phyloP scores from a whole-genome alignment of 192 early-diverging fungal species.

The Umbelopsis sp. region DNA sequence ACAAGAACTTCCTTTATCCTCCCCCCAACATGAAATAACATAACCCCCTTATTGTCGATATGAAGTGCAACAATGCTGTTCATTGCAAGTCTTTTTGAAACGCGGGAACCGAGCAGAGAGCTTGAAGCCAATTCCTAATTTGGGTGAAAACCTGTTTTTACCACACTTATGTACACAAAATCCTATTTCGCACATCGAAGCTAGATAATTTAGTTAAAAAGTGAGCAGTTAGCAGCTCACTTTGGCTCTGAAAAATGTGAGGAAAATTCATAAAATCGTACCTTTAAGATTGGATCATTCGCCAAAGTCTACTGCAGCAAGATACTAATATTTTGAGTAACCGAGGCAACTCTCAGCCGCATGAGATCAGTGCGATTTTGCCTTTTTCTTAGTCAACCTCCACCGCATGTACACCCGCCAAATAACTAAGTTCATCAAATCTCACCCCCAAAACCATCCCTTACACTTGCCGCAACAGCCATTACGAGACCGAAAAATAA shows the following conservation, averaged over 20 bases:
- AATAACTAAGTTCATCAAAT: conserved; percentile 1
- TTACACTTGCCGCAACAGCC: conserved; percentile 12
- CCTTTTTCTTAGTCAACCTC: conserved; percentile 4
- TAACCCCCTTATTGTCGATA: conserved; percentile 1
- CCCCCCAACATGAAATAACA: conserved; percentile 11
- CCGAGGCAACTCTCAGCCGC: background rate
- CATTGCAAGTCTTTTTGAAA: conserved; percentile 9
- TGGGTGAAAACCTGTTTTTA: conserved; percentile 6
- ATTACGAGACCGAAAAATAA: conserved; percentile 4
- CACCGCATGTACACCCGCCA: conserved; percentile 18
- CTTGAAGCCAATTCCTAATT: background rate
- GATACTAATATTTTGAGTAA: background rate
- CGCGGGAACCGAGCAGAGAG: background rate
- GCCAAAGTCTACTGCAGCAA: too few relatives aligned
- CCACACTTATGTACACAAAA: conserved; percentile 17
- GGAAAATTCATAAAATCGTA: too few relatives aligned
- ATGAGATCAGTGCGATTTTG: background rate
- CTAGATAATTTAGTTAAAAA: background rate
- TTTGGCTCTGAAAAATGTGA: too few relatives aligned
- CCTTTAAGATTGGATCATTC: too few relatives aligned
- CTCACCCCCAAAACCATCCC: conserved; percentile 19
- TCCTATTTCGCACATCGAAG: conserved; percentile 15
- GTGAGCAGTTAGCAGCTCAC: too few relatives aligned
- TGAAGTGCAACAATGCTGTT: background rate
- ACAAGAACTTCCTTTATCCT: background rate